Base-by-base conservation (phyloP, 805 yeast species). In the Pichia scutulata region DNA sequence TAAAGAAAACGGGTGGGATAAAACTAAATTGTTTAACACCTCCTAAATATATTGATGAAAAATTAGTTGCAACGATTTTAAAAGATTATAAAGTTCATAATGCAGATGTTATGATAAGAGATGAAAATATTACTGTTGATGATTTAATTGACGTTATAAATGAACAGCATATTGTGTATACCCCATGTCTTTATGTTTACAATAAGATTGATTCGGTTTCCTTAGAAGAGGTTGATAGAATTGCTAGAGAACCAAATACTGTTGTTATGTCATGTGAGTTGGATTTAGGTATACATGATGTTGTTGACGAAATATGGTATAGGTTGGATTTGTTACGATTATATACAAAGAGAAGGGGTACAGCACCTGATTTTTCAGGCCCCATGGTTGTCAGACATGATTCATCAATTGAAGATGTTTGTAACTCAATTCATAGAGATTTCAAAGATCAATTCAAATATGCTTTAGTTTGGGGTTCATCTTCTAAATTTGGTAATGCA, bases 121-220 rank as follows among this genome's bases (percentile, higher is more conserved):
- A 92, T 66, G 96, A 87, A 52, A 80, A 86, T 56, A 85, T 83
- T 55, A 88, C 97, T 0, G 82, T 93, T 39, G 99, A 92, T 61
- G 98, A 92, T 61, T 86, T 85, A 63, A 92, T 92, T 57, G 98
- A 92, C 67, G 82, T 86, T 12, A 83, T 92, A 52, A 93, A 93
- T 65, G 95, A 87, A 43, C 80, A 79, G 52, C 95, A 89, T 65
- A 81, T 95, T 53, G 83, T 89, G 12, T 92, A 92, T 66, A 83
- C 89, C 66, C 89, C 87, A 58, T 93, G 98, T 67, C 75, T 92
- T 25, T 92, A 93, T 62, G 96, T 88, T 23, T 93, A 89, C 74
- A 92, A 93, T 74, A 92, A 92, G 75, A 80, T 92, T 44, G 99
- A 92, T 65, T 92, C 97, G 0, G 97, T 92, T 13, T 87, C 97